Percentiles rank a stretch among this genome's conserved stretches.
Conservation (phyloP, 1,284 basidiomycete species). For the Lignosus rhinocerotis region DNA sequence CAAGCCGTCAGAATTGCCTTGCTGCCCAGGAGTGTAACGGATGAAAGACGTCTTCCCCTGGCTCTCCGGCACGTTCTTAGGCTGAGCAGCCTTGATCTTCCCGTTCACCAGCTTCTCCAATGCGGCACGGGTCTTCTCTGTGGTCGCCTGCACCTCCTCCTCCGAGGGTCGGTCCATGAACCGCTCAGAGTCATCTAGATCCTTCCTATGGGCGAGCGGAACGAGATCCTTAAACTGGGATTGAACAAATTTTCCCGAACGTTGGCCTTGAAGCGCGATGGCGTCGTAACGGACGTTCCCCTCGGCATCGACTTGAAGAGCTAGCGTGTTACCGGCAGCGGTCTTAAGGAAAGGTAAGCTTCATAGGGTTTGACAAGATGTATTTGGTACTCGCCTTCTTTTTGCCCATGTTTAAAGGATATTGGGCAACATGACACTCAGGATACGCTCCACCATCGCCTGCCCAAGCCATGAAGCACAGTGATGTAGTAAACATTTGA, state of each 20-base stretch:
- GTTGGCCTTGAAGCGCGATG: slow-evolving; percentile 93
- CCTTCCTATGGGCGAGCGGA: slow-evolving; percentile 87
- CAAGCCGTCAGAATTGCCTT: slow-evolving; percentile 65
- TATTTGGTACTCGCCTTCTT: slow-evolving; percentile 69
- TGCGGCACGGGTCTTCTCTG: slow-evolving; percentile 88
- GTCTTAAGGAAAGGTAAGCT: slow-evolving; percentile 48
- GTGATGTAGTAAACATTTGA: background rate
- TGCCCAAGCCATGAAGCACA: slow-evolving; percentile 30
- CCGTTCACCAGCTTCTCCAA: slow-evolving; percentile 92
- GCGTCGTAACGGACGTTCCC: slow-evolving; percentile 97
- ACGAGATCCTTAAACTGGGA: slow-evolving; percentile 98
- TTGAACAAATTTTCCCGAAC: slow-evolving; percentile 83
- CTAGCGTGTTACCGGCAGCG: slow-evolving; percentile 88
- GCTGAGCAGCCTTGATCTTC: slow-evolving; percentile 97
- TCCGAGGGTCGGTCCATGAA: slow-evolving; percentile 91
- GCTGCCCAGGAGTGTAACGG: slow-evolving; percentile 93
- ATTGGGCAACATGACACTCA: slow-evolving; percentile 97
- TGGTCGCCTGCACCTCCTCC: slow-evolving; percentile 84
- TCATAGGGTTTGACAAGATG: background rate
- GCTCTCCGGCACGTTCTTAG: slow-evolving; percentile 81
- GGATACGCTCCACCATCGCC: slow-evolving; percentile 95
- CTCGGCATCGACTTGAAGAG: slow-evolving; percentile 94
- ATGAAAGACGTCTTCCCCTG: slow-evolving; percentile 86
- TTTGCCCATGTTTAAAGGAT: slow-evolving; percentile 92
- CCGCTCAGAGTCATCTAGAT: slow-evolving; percentile 75